Conservation (phyloP, 2,329 filamentous ascomycete genomes). For the Colletotrichum higginsianum region DNA sequence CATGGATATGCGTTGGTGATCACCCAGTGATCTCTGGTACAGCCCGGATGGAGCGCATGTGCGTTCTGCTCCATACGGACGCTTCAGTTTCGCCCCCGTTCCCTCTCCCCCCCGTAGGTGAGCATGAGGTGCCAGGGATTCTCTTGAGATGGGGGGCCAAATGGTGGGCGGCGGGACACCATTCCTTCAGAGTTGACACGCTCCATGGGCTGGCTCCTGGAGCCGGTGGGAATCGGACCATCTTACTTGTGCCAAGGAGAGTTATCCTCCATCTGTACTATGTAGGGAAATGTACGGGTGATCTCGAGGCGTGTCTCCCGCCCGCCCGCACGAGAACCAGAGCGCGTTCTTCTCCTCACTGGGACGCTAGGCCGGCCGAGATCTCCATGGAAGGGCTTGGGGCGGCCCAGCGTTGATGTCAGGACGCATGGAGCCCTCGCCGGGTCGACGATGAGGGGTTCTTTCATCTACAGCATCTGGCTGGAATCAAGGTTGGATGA, state of each 20-base stretch:
- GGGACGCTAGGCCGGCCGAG: slow-evolving; percentile 27
- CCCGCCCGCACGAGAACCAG: background rate
- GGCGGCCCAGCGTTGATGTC: slow-evolving; percentile 7
- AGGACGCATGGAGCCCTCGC: slow-evolving; percentile 13
- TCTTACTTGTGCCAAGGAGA: slow-evolving; percentile 33
- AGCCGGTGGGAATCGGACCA: slow-evolving; percentile 18
- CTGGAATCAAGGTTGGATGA: slow-evolving; percentile 33
- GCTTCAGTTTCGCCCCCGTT: background rate
- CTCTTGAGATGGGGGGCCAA: slow-evolving; percentile 35
- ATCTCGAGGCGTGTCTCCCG: slow-evolving; percentile 12
- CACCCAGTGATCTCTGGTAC: slow-evolving; percentile 42
- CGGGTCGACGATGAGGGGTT: background rate
- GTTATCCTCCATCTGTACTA: background rate
- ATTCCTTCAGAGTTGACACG: slow-evolving; percentile 15
- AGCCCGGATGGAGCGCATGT: slow-evolving; percentile 39
- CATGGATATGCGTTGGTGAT: slow-evolving; percentile 38
- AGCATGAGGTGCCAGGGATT: slow-evolving; percentile 29
- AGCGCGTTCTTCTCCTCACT: background rate
- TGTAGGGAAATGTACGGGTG: slow-evolving; percentile 1
- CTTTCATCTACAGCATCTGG: slow-evolving; percentile 29
- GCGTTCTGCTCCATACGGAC: slow-evolving; percentile 21
- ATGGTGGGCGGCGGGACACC: slow-evolving; percentile 7
- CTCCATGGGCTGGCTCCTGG: slow-evolving; percentile 24
- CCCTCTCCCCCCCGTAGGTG: background rate
- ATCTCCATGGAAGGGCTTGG: background rate